phyloP scores from a whole-genome alignment of 106 monocot genomes.

The Iris macrosiphon region DNA sequence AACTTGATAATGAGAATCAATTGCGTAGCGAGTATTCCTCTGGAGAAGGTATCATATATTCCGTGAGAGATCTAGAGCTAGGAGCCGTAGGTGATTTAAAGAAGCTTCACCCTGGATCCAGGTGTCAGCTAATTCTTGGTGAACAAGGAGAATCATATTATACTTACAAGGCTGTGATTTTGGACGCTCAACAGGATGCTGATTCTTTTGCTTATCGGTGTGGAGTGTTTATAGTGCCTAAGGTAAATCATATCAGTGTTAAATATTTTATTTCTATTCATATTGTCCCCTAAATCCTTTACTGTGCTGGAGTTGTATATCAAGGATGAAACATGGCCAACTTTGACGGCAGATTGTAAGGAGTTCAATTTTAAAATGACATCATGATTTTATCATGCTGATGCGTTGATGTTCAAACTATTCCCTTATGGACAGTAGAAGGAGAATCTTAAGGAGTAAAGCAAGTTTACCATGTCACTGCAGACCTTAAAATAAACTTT shows the following conservation, averaged over 20 bases:
- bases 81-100: constrained; percentile 72
- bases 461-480: too few species aligned
- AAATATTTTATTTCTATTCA: too few species aligned
- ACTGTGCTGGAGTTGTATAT: too few species aligned
- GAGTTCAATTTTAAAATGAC: too few species aligned
- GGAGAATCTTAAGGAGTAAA: too few species aligned
- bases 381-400: too few species aligned
- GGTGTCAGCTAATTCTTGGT: constrained; percentile 65
- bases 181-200: constrained; percentile 51
- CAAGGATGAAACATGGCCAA: too few species aligned
- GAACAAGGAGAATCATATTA: constrained; percentile 56
- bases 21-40: constrained; percentile 39
- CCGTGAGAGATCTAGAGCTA: constrained; percentile 56
- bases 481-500: too few species aligned
- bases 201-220: constrained; percentile 57
- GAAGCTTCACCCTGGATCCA: constrained; percentile 52
- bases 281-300: too few species aligned
- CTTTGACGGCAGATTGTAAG: too few species aligned
- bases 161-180: constrained; percentile 64
- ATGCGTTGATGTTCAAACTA: too few species aligned
- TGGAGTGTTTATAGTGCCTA: constrained; percentile 89
- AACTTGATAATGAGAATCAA: constrained; percentile 72
- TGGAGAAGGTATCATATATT: constrained; percentile 41
- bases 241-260: constrained; percentile 30
- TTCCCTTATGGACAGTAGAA: too few species aligned